These are phyloP conservation scores for Heliamphora pulchella DNA, from an alignment of 179 eudicot genomes.

Conservation along the genomic window DNA sequence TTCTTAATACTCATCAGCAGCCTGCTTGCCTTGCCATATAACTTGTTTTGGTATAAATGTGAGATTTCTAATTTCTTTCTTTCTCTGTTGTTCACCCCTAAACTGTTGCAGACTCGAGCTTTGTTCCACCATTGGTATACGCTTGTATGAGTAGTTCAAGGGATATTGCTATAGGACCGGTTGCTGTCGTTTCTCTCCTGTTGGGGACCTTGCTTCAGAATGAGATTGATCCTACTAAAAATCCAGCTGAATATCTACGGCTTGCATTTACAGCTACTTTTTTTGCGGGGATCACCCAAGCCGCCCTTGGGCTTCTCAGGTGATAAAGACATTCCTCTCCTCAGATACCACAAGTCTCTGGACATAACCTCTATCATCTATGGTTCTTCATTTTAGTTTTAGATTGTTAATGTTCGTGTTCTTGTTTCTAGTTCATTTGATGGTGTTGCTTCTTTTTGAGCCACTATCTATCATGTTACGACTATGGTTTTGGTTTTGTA, in stretches of 20 bases:
- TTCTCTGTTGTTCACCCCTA: not conserved
- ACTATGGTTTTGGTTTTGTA: conserved; percentile 13
- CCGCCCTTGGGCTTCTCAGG: conserved; percentile 56
- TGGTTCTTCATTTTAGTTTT: not conserved
- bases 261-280: conserved; percentile 69
- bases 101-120: conserved; percentile 43
- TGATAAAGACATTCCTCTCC: conserved; percentile 12
- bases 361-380: not conserved
- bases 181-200: conserved; percentile 60
- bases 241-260: conserved; percentile 40
- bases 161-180: conserved; percentile 74
- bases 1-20: not conserved
- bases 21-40: conserved; percentile 1
- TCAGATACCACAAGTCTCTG: too few species aligned
- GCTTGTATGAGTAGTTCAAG: conserved; percentile 74
- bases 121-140: conserved; percentile 54
- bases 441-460: not conserved
- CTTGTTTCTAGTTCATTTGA: not conserved
- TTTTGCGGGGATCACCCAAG: conserved; percentile 64
- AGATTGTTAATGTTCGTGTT: not conserved
- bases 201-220: conserved; percentile 45
- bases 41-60: not conserved
- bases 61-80: not conserved
- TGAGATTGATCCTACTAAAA: conserved; percentile 41
- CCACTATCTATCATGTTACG: not conserved